These are phyloP conservation scores for Solanum chmielewskii DNA, from an alignment of 257 asterid genomes.

Conservation along the genomic window DNA sequence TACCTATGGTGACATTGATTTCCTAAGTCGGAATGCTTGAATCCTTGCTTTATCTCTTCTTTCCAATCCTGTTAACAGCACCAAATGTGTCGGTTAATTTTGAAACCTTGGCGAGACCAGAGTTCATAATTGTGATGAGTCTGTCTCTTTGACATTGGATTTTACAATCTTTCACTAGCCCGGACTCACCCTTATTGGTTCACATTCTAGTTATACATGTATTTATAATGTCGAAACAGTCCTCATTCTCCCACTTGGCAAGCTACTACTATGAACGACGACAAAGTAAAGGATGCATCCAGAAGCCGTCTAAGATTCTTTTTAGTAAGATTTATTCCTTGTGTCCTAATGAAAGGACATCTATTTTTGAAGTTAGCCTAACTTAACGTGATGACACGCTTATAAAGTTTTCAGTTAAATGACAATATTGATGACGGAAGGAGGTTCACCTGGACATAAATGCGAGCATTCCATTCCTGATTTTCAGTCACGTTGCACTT, in stretches of 20 bases:
- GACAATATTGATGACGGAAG: not conserved
- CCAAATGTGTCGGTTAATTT: not conserved
- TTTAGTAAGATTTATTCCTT: not conserved
- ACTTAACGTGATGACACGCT: not conserved
- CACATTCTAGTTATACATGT: not conserved
- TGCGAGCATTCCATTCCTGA: slow-evolving; percentile 16
- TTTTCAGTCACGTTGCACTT: slow-evolving; percentile 16
- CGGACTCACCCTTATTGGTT: not conserved
- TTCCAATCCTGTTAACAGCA: slow-evolving; percentile 16
- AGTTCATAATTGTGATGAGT: not conserved
- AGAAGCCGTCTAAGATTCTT: not conserved
- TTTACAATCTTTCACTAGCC: not conserved
- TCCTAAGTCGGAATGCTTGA: slow-evolving; percentile 10
- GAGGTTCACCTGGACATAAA: slow-evolving; percentile 7
- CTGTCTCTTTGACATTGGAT: not conserved
- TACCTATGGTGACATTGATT: slow-evolving; percentile 19
- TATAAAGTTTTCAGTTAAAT: not conserved
- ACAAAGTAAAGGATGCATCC: not conserved
- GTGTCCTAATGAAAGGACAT: not conserved
- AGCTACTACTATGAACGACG: not conserved
- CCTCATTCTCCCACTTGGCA: not conserved
- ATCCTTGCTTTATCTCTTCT: slow-evolving; percentile 9
- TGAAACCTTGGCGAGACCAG: not conserved
- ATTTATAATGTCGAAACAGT: not conserved
- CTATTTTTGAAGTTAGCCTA: not conserved